Evolutionary conservation across 139 green algal species (phyloP), one percentile per base, ranked within the genome.

Genomic region (Chlamydomonas sphaeroides): DNA sequence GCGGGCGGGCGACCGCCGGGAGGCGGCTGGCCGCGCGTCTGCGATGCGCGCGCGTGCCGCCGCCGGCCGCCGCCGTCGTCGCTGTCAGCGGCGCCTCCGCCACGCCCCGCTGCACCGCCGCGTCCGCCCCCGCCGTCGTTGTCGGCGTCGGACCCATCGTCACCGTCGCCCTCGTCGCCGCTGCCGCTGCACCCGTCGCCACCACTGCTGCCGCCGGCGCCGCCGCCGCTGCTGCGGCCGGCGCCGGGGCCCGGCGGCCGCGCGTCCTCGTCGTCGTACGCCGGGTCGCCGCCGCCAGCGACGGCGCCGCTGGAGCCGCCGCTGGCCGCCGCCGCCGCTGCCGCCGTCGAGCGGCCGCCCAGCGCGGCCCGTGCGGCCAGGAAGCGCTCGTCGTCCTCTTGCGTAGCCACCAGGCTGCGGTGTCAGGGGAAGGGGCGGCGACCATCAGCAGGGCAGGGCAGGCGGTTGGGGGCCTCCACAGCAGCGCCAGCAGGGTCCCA

Each of bases 381-480:
- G 71, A 79, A 79, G 2, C 53, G 35, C 51, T 66, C 71, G 23
- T 79, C 71, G 6, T 79, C 71, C 30, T 79, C 49, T 2, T 51
- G 35, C 6, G 51, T 67, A 25, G 51, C 25, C 25, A 18, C 51
- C 33, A 78, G 65, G 8, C 70, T 78, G 70, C 23, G 18, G 6
- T 5, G 4, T 6, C 5, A 6, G 33, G 35, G 8, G 7, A 69
- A 28, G 8, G 20, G 33, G 11, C 8, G 30, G 10, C 6, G n/a
- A 39, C 5, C 6, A 39, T 18, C 5, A 39, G 4, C 10, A 67
- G 17, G 30, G n/a, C 5, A 35, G 61, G 30, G 26, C 17, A 20
- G 4, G 39, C 7, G 20, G 39, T 6, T 39, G 61, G n/a, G n/a
- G 6, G 30, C 8, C 4, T 15, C 11, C 4, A 5, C 10, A 39